phyloP scores from a whole-genome alignment of 2,329 filamentous ascomycete genomes.

The Endocalyx cinctus region DNA sequence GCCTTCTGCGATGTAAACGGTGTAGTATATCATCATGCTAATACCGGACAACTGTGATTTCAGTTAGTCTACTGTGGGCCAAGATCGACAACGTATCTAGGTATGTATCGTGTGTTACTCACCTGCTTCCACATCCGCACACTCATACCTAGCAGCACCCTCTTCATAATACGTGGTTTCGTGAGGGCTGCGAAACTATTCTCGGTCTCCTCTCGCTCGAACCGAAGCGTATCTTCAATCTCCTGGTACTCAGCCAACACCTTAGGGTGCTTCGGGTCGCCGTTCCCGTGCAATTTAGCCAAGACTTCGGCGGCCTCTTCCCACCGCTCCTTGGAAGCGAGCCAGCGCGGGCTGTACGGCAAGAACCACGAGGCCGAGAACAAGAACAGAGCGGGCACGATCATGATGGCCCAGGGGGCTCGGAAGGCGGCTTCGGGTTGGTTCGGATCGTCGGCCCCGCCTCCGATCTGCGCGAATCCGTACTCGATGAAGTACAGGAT shows the following conservation, averaged over 20 bases:
- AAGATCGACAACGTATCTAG: not conserved
- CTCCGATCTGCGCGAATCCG: slow-evolving; percentile 51
- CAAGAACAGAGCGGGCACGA: slow-evolving; percentile 48
- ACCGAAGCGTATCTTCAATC: slow-evolving; percentile 49
- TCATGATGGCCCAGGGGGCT: slow-evolving; percentile 59
- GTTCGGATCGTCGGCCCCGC: slow-evolving; percentile 42
- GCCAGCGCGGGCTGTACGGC: slow-evolving; percentile 64
- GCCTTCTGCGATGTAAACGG: slow-evolving; percentile 56
- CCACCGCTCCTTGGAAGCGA: slow-evolving; percentile 63
- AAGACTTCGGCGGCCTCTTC: slow-evolving; percentile 59
- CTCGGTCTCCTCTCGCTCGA: slow-evolving; percentile 47
- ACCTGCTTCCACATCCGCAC: slow-evolving; percentile 56
- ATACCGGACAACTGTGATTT: slow-evolving; percentile 36
- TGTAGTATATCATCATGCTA: slow-evolving; percentile 58
- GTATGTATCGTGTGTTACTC: not conserved
- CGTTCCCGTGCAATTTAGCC: slow-evolving; percentile 53
- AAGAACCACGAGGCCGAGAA: slow-evolving; percentile 56
- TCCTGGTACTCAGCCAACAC: slow-evolving; percentile 62
- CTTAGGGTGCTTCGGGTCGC: slow-evolving; percentile 51
- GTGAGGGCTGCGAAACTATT: slow-evolving; percentile 46
- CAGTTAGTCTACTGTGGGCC: no score
- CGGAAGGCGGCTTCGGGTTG: slow-evolving; percentile 52
- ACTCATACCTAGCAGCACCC: slow-evolving; percentile 53
- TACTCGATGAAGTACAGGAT: slow-evolving; percentile 66
- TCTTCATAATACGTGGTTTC: slow-evolving; percentile 48